Evolutionary conservation across 345 rosid genomes (phyloP).

Genomic region (Hibiscus syriacus): DNA sequence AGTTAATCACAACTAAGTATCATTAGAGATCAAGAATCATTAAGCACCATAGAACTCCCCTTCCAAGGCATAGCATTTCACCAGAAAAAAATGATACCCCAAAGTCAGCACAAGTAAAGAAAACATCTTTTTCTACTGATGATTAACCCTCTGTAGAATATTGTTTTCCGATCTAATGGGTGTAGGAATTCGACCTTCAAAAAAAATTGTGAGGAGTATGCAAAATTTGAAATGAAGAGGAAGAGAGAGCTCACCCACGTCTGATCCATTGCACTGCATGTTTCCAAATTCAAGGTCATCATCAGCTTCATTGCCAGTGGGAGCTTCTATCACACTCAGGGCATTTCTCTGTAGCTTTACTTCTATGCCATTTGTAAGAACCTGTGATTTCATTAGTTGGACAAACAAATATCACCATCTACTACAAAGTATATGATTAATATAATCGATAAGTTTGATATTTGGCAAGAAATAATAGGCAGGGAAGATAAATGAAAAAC

Average conservation of each 20-base stretch:
- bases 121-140: neutral
- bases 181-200: neutral
- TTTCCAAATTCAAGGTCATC: conserved; percentile 66
- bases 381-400: conserved; percentile 34
- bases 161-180: neutral
- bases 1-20: conserved; percentile 4
- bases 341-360: conserved; percentile 97
- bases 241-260: conserved; percentile 43
- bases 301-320: conserved; percentile 87
- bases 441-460: neutral
- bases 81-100: neutral
- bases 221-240: neutral
- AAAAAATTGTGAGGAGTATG: neutral
- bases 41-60: neutral
- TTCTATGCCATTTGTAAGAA: conserved; percentile 94
- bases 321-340: conserved; percentile 92
- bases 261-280: conserved; percentile 70
- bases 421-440: neutral
- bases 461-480: neutral
- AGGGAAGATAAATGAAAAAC: neutral
- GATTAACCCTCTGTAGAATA: neutral
- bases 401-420: conserved; percentile 9
- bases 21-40: neutral
- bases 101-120: neutral
- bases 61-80: neutral